Evolutionary conservation across 1,284 basidiomycete species (phyloP), one percentile per base, ranked within the genome.

Genomic region (Waitea zeae): DNA sequence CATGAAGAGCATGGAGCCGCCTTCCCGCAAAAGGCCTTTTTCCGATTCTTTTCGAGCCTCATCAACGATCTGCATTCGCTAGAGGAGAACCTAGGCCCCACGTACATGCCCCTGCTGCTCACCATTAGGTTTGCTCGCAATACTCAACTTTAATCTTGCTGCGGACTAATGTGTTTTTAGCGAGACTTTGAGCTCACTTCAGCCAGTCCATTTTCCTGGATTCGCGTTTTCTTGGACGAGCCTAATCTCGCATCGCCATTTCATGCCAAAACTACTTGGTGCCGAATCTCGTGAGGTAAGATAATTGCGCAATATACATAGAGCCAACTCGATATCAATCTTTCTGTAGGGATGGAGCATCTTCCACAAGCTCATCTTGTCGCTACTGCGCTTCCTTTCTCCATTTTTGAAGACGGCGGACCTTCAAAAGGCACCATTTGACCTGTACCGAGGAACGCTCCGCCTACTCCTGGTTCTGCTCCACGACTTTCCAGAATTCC

Each of bases 151-250:
- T 39, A 33, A 20, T 42, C 44, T 36, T 35, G 22, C 45, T n/a
- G n/a, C n/a, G n/a, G n/a, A n/a, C n/a, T n/a, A n/a, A n/a, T n/a
- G n/a, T n/a, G n/a, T n/a, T n/a, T n/a, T n/a, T n/a, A 92, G 88
- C 52, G 93, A 97, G 52, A 90, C 88, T 4, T 80, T 97, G 53
- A 93, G 90, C 54, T 95, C 92, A 30, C 62, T 95, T 40, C 93
- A 98, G 55, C 95, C 95, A 3, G 81, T 78, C 4, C 92, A 92
- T 58, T 98, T 97, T 64, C 95, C 95, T 5, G 84, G 90, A 26
- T 98, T 98, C 54, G 83, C 93, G 2, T 98, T 96, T 58, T 93
- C 90, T 19, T 99, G 95, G 95, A 78, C 97, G 65, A 84, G 82
- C 45, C 65, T 98, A 35, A 79, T 98, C 46, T 96, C 93, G 30